These are phyloP conservation scores for Eremothecium coryli DNA, from an alignment of 1,139 yeast genomes.

Conservation along the genomic window DNA sequence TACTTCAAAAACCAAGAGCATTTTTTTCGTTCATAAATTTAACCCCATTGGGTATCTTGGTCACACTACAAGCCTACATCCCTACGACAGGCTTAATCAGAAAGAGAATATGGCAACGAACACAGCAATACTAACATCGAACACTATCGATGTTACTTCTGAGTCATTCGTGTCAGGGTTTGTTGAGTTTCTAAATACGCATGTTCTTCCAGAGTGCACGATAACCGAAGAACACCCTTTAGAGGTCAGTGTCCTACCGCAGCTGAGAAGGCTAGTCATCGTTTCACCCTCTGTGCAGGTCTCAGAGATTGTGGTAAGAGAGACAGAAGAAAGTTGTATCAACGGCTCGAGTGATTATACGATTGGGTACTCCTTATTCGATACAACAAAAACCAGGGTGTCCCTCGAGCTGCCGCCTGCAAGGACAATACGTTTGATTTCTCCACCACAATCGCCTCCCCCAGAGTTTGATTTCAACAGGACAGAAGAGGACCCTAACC, in stretches of 20 bases:
- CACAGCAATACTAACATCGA: constrained; percentile 18
- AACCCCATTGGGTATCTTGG: too few relatives aligned
- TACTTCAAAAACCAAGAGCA: too few relatives aligned
- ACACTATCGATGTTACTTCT: constrained; percentile 7
- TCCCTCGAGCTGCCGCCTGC: constrained; percentile 30
- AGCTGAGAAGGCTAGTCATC: constrained; percentile 16
- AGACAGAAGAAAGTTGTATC: not conserved
- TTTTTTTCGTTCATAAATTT: too few relatives aligned
- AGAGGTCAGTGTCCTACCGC: constrained; percentile 15
- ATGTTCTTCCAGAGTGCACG: constrained; percentile 8
- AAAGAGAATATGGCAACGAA: constrained; percentile 11
- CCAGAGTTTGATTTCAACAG: constrained; percentile 32
- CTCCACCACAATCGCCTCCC: constrained; percentile 38
- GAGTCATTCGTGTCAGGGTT: constrained; percentile 7
- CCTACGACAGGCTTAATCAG: too few relatives aligned
- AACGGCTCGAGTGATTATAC: constrained; percentile 1
- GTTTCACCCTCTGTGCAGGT: constrained; percentile 15
- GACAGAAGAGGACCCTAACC: constrained; percentile 32
- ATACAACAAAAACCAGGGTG: constrained; percentile 13
- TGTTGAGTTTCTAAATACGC: constrained; percentile 11
- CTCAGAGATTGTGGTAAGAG: constrained; percentile 9
- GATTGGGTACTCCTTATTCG: constrained; percentile 11
- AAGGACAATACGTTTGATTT: constrained; percentile 30
- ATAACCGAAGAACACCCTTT: constrained; percentile 14
- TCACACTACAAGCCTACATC: too few relatives aligned